A percentile compares a stretch with the other conserved stretches of the same genome.
These are phyloP conservation scores for Austroboletus eburneus DNA, from an alignment of 768 basidiomycete species.

Conservation along the genomic window DNA sequence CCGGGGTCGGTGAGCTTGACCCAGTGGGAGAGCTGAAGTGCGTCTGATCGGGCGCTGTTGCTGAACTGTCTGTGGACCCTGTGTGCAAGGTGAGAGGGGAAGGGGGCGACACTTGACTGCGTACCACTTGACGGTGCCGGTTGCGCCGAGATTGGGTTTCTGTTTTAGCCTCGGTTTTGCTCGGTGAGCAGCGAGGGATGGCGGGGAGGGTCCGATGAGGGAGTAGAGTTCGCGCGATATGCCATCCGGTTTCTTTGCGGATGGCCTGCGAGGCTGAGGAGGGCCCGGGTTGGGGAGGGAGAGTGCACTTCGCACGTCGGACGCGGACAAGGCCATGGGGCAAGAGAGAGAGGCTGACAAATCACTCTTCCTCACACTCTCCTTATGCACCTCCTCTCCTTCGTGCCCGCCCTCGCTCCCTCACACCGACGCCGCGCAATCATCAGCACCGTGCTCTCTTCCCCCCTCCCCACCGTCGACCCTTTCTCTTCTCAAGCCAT, in stretches of 20 bases:
- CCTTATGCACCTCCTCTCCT: not conserved
- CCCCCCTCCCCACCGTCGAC: not conserved
- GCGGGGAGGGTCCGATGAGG: slow-evolving; percentile 91
- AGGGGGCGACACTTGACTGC: not conserved
- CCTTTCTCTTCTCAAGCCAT: not conserved
- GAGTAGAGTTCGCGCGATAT: slow-evolving; percentile 91
- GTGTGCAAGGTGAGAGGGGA: not conserved
- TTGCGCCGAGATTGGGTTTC: slow-evolving; percentile 69
- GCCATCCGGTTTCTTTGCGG: slow-evolving; percentile 73
- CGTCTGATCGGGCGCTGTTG: slow-evolving; percentile 65
- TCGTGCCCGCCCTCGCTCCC: not conserved
- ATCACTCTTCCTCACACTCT: not conserved
- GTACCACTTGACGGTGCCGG: slow-evolving; percentile 70
- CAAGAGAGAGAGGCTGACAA: too few relatives aligned
- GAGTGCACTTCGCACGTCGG: slow-evolving; percentile 83
- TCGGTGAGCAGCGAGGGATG: slow-evolving; percentile 75
- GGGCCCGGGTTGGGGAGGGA: slow-evolving; percentile 46
- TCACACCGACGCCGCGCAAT: too few relatives aligned
- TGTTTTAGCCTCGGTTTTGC: slow-evolving; percentile 84
- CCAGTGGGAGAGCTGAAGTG: slow-evolving; percentile 81
- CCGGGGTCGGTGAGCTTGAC: slow-evolving; percentile 56
- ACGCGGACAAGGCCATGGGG: slow-evolving; percentile 63
- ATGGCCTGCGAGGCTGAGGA: slow-evolving; percentile 42
- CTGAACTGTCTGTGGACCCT: slow-evolving; percentile 78
- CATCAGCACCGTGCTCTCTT: too few relatives aligned